phyloP scores from a whole-genome alignment of 2,329 filamentous ascomycete species.

The Hypoxylon rubiginosum region DNA sequence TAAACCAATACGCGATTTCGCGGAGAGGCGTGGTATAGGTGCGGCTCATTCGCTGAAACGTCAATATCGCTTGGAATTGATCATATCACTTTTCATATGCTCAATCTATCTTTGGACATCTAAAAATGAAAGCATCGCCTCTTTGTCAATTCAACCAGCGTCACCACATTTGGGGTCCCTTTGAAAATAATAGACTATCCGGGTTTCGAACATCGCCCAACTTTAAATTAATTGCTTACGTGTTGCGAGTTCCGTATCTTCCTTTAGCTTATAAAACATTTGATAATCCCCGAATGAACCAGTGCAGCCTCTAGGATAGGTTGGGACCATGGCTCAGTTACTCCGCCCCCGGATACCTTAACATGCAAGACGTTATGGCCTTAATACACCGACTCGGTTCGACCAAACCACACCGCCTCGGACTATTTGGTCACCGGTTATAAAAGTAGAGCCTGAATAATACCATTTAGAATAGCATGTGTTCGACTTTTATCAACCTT shows the following conservation, averaged over 20 bases:
- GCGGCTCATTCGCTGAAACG: slow-evolving; percentile 9
- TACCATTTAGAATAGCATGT: not conserved
- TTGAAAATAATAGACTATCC: not conserved
- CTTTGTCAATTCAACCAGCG: not conserved
- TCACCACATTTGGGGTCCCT: not conserved
- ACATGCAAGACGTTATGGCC: not conserved
- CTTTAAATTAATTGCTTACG: slow-evolving; percentile 14
- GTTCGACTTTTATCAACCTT: not conserved
- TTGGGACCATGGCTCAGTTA: slow-evolving; percentile 18
- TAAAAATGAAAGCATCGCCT: not conserved
- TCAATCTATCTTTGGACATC: not conserved
- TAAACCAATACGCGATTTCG: slow-evolving; percentile 4
- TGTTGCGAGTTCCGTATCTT: slow-evolving; percentile 11
- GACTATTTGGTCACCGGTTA: not conserved
- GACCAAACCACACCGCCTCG: not conserved
- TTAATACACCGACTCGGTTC: not conserved
- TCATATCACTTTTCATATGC: slow-evolving; percentile 11
- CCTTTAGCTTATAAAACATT: slow-evolving; percentile 27
- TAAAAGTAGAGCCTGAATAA: not conserved
- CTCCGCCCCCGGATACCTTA: slow-evolving; percentile 14
- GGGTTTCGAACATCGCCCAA: not conserved
- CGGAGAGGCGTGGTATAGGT: not conserved
- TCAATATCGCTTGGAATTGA: slow-evolving; percentile 14
- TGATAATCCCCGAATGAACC: slow-evolving; percentile 23
- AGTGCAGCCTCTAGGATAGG: not conserved